Base-by-base conservation (phyloP, 768 basidiomycete genomes). In the Chalciporus chontae region DNA sequence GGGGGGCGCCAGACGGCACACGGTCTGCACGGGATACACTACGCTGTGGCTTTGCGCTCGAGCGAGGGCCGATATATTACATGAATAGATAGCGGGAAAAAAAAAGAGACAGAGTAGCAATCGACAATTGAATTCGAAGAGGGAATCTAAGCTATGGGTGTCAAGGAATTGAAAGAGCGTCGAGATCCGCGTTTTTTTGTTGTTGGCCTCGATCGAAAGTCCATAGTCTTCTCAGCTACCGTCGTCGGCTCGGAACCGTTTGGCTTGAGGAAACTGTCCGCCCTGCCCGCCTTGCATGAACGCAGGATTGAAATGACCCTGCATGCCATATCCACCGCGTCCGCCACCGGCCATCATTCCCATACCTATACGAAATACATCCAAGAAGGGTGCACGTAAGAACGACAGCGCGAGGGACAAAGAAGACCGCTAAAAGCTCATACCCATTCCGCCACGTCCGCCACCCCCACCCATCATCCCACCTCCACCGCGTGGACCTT, bases 261-360 rank as follows among this genome's bases (percentile, higher is more conserved):
- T 83, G 55, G 78, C 73, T 26, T 73, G 74, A 36, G 64, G 70
- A 53, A 67, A 71, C 51, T 70, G 69, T 18, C 73, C 75, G 13
- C 70, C 72, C 48, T 72, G 68, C 9, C 64, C 66, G 31, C 69
- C 71, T 60, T 75, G 77, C 73, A 84, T 80, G 64, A 89, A 88
- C 18, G 84, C 82, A 3, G 86, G 85, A 63, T 87, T 87, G 72
- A 85, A 82, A 69, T 88, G 84, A 14, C 85, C 84, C 59, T 75
- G 75, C 55, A 69, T 72, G 52, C 71, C 74, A 64, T 74, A 76
- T 40, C 76, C 76, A 44, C 79, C 76, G 46, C 78, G 67, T 45
- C 74, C 75, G 21, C 69, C 76, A 42, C 68, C 63, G 47, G 70
- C 66, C 73, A 79, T 74, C 73, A 77, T 77, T 60, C 78, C 79